phyloP scores from a whole-genome alignment of 2,329 filamentous ascomycete species.

The Xylaria hypoxylon region DNA sequence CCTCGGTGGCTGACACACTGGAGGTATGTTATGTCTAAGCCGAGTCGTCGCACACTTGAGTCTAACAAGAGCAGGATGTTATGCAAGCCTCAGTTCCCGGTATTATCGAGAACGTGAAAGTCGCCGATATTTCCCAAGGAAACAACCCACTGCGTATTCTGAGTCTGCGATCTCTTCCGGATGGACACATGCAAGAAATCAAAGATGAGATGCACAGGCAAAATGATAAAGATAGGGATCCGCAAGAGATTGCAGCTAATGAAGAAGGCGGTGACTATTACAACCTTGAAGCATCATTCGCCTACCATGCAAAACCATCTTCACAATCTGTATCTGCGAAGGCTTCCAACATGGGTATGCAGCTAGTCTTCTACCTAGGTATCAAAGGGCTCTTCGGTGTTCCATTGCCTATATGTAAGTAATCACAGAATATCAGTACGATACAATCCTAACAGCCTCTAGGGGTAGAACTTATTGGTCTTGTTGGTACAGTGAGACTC shows the following conservation, averaged over 20 bases:
- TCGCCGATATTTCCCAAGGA: slow-evolving; percentile 94
- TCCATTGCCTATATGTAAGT: slow-evolving; percentile 79
- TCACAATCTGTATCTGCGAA: slow-evolving; percentile 78
- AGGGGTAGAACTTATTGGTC: slow-evolving; percentile 84
- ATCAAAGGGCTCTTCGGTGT: slow-evolving; percentile 90
- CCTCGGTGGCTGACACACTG: slow-evolving; percentile 88
- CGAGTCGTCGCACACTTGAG: rapidly evolving
- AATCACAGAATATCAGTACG: slow-evolving; percentile 9
- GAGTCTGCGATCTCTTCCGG: slow-evolving; percentile 86
- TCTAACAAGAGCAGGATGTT: slow-evolving; percentile 70
- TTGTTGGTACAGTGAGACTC: slow-evolving; percentile 89
- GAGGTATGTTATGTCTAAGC: slow-evolving; percentile 57
- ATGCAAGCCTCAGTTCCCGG: slow-evolving; percentile 96
- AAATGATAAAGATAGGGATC: slow-evolving; percentile 84
- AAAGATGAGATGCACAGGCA: slow-evolving; percentile 83
- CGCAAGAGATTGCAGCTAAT: slow-evolving; percentile 86
- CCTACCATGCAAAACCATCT: slow-evolving; percentile 87
- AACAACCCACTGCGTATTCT: slow-evolving; percentile 90
- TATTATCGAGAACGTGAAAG: slow-evolving; percentile 92
- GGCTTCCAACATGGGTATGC: slow-evolving; percentile 97
- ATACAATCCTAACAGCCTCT: slow-evolving; percentile 21
- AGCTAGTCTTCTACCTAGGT: slow-evolving; percentile 92
- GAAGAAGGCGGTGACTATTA: slow-evolving; percentile 94
- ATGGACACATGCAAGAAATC: slow-evolving; percentile 82
- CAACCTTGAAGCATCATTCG: slow-evolving; percentile 90